phyloP scores from a whole-genome alignment of 768 basidiomycete species.

The Trametes gibbosa region DNA sequence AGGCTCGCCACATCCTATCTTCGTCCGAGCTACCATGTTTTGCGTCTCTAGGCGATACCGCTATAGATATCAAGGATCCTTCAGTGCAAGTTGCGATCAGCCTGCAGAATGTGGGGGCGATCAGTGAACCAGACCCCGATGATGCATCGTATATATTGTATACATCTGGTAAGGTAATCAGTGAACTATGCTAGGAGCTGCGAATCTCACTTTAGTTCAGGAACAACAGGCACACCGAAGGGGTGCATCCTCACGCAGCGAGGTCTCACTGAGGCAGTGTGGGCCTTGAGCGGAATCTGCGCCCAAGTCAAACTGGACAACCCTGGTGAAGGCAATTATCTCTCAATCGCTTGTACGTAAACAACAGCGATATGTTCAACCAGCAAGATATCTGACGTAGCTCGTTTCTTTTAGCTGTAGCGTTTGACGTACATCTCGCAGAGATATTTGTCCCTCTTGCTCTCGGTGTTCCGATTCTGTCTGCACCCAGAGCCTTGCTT shows the following conservation, averaged over 20 bases:
- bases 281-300: constrained; percentile 28
- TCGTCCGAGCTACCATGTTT: constrained; percentile 27
- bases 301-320: constrained; percentile 24
- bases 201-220: constrained; percentile 24
- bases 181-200: neutral
- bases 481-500: constrained; percentile 37
- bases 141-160: constrained; percentile 46
- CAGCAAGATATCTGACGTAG: neutral
- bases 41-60: constrained; percentile 22
- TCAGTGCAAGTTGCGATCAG: constrained; percentile 29
- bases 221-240: constrained; percentile 52
- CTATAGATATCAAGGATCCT: constrained; percentile 23
- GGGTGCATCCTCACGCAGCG: constrained; percentile 43
- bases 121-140: constrained; percentile 31
- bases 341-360: constrained; percentile 43
- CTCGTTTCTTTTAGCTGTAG: constrained; percentile 37
- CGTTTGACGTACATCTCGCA: constrained; percentile 50
- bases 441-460: constrained; percentile 42
- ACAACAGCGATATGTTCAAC: neutral
- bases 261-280: constrained; percentile 33
- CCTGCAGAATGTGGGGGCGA: constrained; percentile 27
- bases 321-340: constrained; percentile 11
- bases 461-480: constrained; percentile 44
- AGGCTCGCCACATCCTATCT: constrained; percentile 40
- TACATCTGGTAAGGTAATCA: constrained; percentile 40